Evolutionary conservation across 306 rosid species (phyloP).

Genomic region (Corylus avellana): DNA sequence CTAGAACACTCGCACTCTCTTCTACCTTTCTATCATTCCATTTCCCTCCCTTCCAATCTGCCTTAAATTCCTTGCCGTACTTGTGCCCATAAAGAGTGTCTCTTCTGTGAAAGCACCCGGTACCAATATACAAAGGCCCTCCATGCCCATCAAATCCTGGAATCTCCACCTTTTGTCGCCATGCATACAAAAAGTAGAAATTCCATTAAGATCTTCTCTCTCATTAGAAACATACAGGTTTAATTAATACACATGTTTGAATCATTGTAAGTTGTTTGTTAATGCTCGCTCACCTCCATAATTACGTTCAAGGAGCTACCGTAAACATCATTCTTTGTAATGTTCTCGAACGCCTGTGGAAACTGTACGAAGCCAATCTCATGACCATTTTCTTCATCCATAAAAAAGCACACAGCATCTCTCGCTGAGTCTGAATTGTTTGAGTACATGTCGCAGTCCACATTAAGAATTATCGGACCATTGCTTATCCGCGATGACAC

Average conservation of each 20-base stretch:
- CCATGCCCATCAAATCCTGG: slow-evolving; percentile 4
- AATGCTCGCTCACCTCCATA: neutral
- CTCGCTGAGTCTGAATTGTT: neutral
- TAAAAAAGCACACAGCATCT: slow-evolving; percentile 3
- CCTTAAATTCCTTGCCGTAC: neutral
- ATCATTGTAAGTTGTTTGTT: neutral
- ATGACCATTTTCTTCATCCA: slow-evolving; percentile 6
- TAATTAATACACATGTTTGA: no score
- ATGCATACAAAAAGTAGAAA: neutral
- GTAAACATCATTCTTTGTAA: slow-evolving; percentile 5
- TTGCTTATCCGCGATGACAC: slow-evolving; percentile 11
- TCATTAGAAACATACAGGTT: neutral
- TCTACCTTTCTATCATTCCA: neutral
- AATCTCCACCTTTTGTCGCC: neutral
- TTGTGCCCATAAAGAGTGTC: neutral
- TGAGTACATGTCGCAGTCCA: slow-evolving; percentile 12
- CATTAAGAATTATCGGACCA: neutral
- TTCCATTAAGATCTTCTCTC: neutral
- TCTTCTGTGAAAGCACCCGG: neutral
- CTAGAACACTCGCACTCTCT: neutral
- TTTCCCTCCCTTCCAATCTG: neutral
- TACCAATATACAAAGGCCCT: neutral
- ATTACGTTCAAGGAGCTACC: neutral
- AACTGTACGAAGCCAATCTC: slow-evolving; percentile 1
- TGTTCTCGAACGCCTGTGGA: neutral